Conservation (phyloP, 1,284 basidiomycete genomes). For the Chalciporus piperatoides region DNA sequence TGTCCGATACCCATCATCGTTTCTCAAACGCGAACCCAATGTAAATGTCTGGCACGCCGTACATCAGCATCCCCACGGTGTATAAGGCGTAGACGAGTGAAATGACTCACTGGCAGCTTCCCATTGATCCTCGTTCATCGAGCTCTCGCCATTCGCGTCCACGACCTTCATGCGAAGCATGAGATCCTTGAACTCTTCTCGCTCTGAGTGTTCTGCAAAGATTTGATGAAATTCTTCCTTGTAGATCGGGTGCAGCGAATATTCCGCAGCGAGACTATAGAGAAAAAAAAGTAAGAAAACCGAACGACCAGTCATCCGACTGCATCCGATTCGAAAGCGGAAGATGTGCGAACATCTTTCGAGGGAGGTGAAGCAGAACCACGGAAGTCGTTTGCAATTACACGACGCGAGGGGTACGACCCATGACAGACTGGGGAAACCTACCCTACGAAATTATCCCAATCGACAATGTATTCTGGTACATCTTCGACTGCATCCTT, state of each 20-base stretch:
- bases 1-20: slow-evolving; percentile 30
- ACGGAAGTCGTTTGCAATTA: neutral
- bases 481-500: slow-evolving; percentile 95
- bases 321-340: neutral
- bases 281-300: slow-evolving; percentile 14
- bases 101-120: slow-evolving; percentile 85
- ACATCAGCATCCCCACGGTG: slow-evolving; percentile 6
- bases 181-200: slow-evolving; percentile 74
- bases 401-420: neutral
- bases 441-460: slow-evolving; percentile 88
- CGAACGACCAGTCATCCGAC: neutral
- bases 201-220: slow-evolving; percentile 72
- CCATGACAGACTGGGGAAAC: slow-evolving; percentile 27
- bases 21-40: slow-evolving; percentile 82
- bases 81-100: neutral
- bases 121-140: slow-evolving; percentile 94
- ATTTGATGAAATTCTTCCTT: slow-evolving; percentile 88
- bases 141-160: slow-evolving; percentile 75
- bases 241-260: slow-evolving; percentile 73
- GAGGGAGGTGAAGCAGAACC: neutral
- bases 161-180: slow-evolving; percentile 88
- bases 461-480: slow-evolving; percentile 94
- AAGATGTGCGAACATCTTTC: neutral
- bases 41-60: slow-evolving; percentile 62
- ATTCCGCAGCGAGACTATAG: slow-evolving; percentile 78